Base-by-base conservation (phyloP, 2,329 filamentous ascomycete genomes). In the Paecilomyces niveus region DNA sequence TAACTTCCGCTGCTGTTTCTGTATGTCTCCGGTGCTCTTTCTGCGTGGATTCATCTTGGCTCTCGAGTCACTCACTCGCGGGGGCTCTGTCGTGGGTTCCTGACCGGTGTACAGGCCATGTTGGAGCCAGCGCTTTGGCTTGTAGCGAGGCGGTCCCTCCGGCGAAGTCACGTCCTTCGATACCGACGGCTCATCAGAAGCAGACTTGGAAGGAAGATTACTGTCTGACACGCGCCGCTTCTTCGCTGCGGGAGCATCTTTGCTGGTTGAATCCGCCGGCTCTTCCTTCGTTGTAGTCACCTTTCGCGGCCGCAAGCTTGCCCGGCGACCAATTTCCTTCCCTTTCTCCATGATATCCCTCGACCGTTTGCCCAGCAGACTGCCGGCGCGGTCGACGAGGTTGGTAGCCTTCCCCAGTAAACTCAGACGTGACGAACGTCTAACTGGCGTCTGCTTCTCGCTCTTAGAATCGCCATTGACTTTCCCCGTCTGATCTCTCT, bases 41-140 rank as follows among this genome's bases (percentile, higher is more conserved):
- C 54, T 57, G 55, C 33, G 61, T 22, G 59, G 55, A 29, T 65
- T 69, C 39, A 70, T 72, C 59, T 72, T 76, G 61, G 76, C 80
- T 60, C 77, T 76, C 60, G 76, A 78, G 64, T 81, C 80, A 54
- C 78, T 78, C 11, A 80, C 70, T 55, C 78, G 39, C 9, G 39
- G 76, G 55, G 77, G 70, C 57, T 80, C 74, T 45, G 77, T 75
- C 21, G 74, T 68, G 4, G 74, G 75, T 31, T 86, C 81, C 72
- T 97, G 93, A 29, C 94, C 94, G 0, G 90, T 87, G 68, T 95
- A 97, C 13, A 97, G 80, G 9, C 93, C 94, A 71, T 92, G 89
- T 56, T 82, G 80, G 57, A 95, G 79, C 83, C 89, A 97, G 64
- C 86, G 86, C 78, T 96, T 96, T 55, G 80, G 75, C 72, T 65